These are phyloP conservation scores for Fusarium falciforme DNA, from an alignment of 2,329 filamentous ascomycete species.

Conservation along the genomic window DNA sequence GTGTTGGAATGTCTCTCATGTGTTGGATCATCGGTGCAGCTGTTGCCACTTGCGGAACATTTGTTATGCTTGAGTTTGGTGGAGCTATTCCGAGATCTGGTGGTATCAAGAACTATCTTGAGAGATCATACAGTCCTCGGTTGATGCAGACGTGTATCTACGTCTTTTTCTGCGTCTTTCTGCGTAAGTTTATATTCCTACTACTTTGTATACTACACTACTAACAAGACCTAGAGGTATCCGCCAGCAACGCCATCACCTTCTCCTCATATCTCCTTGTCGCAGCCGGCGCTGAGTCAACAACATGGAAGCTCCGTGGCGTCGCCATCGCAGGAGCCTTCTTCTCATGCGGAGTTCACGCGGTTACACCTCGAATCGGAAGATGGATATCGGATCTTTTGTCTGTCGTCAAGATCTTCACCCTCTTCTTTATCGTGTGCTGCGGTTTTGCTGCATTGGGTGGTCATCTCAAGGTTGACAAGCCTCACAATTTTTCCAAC, in stretches of 20 bases:
- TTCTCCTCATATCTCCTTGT: slow-evolving; percentile 18
- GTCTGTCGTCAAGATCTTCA: slow-evolving; percentile 21
- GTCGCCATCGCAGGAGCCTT: slow-evolving; percentile 5
- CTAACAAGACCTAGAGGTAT: slow-evolving; percentile 7
- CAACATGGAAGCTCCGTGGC: slow-evolving; percentile 18
- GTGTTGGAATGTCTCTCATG: slow-evolving; percentile 40
- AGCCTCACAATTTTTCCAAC: slow-evolving; percentile 19
- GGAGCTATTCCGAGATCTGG: slow-evolving; percentile 37
- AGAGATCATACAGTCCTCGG: slow-evolving; percentile 32
- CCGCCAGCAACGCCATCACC: slow-evolving; percentile 18
- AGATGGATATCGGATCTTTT: slow-evolving; percentile 12
- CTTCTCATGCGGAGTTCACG: slow-evolving; percentile 14
- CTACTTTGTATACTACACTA: too few relatives aligned
- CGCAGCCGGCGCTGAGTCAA: slow-evolving; percentile 11
- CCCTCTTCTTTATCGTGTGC: slow-evolving; percentile 22
- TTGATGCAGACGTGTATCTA: slow-evolving; percentile 40
- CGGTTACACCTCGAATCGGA: not conserved
- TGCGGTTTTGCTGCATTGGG: slow-evolving; percentile 23
- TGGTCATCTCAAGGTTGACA: slow-evolving; percentile 17
- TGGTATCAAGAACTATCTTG: slow-evolving; percentile 42
- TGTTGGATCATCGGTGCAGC: slow-evolving; percentile 38
- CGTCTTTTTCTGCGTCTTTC: slow-evolving; percentile 38
- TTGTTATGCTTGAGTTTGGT: slow-evolving; percentile 41
- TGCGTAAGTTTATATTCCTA: slow-evolving; percentile 2
- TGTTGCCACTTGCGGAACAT: slow-evolving; percentile 35